Evolutionary conservation across 768 basidiomycete genomes (phyloP).

Genomic region (Russula abietina): DNA sequence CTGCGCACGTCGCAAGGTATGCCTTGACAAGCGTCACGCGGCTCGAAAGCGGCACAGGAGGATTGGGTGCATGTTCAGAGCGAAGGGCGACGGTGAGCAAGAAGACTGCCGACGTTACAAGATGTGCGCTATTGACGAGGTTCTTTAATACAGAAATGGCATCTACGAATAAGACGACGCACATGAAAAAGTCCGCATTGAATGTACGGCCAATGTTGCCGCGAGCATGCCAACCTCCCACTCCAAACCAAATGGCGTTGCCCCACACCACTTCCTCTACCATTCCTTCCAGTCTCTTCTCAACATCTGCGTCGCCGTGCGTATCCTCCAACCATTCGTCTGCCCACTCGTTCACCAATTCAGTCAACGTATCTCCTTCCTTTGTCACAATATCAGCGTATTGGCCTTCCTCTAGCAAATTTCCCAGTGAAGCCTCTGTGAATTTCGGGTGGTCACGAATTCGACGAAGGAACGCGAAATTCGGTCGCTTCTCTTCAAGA

Average conservation of each 20-base stretch:
- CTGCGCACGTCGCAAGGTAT: conserved; percentile 48
- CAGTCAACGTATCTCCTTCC: conserved; percentile 20
- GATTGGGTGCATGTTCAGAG: conserved; percentile 23
- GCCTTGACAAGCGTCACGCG: conserved; percentile 50
- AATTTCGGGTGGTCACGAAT: conserved; percentile 46
- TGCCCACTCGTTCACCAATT: conserved; percentile 26
- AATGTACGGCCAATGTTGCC: conserved; percentile 33
- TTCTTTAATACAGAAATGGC: neutral
- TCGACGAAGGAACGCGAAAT: conserved; percentile 46
- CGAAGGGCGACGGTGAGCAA: conserved; percentile 45
- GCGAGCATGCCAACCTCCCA: conserved; percentile 44
- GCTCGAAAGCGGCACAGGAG: conserved; percentile 34
- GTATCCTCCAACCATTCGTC: conserved; percentile 17
- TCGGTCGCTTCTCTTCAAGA: conserved; percentile 36
- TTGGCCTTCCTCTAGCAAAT: neutral
- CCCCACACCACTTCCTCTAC: conserved; percentile 60
- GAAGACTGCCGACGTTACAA: conserved; percentile 62
- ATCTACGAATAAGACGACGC: conserved; percentile 29
- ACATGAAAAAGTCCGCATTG: conserved; percentile 58
- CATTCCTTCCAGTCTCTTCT: conserved; percentile 43
- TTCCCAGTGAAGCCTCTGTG: conserved; percentile 11
- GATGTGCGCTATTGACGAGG: conserved; percentile 45
- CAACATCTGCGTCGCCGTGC: conserved; percentile 20
- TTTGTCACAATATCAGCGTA: conserved; percentile 21
- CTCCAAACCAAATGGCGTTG: conserved; percentile 47